phyloP scores from a whole-genome alignment of 2,329 filamentous ascomycete genomes.

The Aspergillus alliaceus region DNA sequence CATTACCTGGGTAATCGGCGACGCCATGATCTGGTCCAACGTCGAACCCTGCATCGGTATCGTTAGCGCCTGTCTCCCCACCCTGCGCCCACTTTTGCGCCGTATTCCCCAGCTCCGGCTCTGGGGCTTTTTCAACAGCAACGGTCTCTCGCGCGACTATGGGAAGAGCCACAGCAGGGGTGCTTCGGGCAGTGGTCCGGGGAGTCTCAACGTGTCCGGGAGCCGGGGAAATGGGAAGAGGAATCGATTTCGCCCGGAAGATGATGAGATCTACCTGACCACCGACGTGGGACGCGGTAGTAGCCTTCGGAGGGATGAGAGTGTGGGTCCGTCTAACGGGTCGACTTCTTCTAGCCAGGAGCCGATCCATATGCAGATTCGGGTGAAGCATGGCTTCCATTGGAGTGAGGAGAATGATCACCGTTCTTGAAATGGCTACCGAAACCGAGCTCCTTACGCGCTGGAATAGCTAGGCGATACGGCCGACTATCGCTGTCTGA shows the following conservation, averaged over 20 bases:
- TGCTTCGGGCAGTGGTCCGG: background rate
- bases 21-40: conserved; percentile 22
- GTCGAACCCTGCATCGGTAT: conserved; percentile 24
- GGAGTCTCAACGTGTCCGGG: background rate
- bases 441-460: no score
- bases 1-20: conserved; percentile 19
- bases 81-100: conserved; percentile 15
- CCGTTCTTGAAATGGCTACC: no score
- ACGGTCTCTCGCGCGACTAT: background rate
- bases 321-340: background rate
- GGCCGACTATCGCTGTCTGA: background rate
- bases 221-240: background rate
- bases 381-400: conserved; percentile 9
- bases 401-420: conserved; percentile 4
- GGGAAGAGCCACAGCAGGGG: background rate
- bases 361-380: conserved; percentile 5
- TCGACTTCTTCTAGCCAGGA: background rate
- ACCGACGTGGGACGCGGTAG: conserved; percentile 4
- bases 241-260: conserved; percentile 7
- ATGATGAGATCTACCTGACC: conserved; percentile 11
- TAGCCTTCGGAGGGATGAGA: background rate
- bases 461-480: background rate
- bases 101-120: background rate
- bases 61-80: conserved; percentile 21
- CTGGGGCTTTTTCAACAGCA: background rate